Evolutionary conservation across 2,329 filamentous ascomycete genomes (phyloP), one percentile per base, ranked within the genome.

Genomic region (Rhinocladiella similis): DNA sequence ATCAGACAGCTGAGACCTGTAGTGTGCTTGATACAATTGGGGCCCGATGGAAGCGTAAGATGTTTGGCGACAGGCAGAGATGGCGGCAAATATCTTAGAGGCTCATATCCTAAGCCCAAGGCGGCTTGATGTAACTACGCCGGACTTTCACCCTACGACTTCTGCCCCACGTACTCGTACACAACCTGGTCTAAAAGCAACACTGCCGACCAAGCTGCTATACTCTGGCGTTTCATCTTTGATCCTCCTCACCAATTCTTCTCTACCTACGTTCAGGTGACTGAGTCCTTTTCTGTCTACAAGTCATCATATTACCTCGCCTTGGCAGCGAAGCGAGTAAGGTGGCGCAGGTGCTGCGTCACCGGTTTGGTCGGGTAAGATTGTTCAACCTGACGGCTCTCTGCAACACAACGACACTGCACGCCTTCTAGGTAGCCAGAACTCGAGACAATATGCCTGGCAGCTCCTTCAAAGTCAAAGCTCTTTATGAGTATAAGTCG

Each of bases 401-500:
- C 29, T 6, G 29, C 29, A 33, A 33, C 7, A 33, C 29, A 33
- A 12, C 29, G 29, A 33, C 10, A 2, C 29, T 33, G 29, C 29
- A 9, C 29, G 29, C 29, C 6, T 12, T 3, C 10, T 33, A 33
- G 10, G 29, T 7, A 33, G 29, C 22, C 43, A 27, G 5, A 47
- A n/a, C 41, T 50, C 55, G 60, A 55, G 58, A 64, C 77, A 82
- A 74, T 71, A 92, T 92, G 88, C 79, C 87, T 73, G 74, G 72
- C 60, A 80, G 80, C 67, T 85, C 86, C 59, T 97, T 96, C 81
- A 95, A 90, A 77, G 94, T 99, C 79, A 96, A 92, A 82, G 91
- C 94, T 66, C 77, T 97, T 70, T 99, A 89, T 79, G 93, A 97
- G 73, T 99, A 99, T 79, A 80, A 83, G 71, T 97, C 94, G 65